A percentile compares a stretch with the other conserved stretches of the same genome.
Conservation (phyloP, 1,139 yeast genomes). For the Candida mesenterica region DNA sequence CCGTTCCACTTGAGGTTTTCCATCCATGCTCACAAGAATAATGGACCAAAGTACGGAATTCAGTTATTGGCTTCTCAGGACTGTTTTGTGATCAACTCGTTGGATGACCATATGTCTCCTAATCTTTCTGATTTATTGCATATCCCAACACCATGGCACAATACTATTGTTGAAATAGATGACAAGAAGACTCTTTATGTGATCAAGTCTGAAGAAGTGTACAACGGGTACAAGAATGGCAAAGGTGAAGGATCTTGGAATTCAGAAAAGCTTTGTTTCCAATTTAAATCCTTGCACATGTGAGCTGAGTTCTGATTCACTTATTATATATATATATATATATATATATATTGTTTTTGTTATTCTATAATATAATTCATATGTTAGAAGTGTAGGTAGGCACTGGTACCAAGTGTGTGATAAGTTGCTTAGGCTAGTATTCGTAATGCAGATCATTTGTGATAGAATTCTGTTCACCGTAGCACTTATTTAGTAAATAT, state of each 20-base stretch:
- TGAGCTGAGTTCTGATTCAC: too few species aligned
- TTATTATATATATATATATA: too few species aligned
- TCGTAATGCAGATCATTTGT: too few species aligned
- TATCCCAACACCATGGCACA: conserved; percentile 70
- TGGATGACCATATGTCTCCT: conserved; percentile 29
- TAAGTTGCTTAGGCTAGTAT: too few species aligned
- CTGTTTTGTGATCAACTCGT: conserved; percentile 38
- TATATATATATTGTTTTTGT: too few species aligned
- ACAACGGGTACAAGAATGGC: conserved; percentile 23
- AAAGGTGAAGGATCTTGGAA: conserved; percentile 28
- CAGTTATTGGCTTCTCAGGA: conserved; percentile 43
- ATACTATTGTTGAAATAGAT: conserved; percentile 47
- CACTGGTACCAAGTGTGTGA: too few species aligned
- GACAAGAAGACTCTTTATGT: conserved; percentile 24
- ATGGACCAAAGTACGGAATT: conserved; percentile 60
- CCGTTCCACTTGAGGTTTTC: conserved; percentile 60
- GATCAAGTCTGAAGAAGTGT: conserved; percentile 27
- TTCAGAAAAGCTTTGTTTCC: conserved; percentile 13
- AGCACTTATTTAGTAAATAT: too few species aligned
- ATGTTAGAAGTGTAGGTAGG: too few species aligned
- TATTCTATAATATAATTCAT: too few species aligned
- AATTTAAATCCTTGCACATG: conserved; percentile 7
- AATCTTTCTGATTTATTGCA: conserved; percentile 48
- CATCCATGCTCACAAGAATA: conserved; percentile 58
- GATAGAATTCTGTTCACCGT: not conserved